Base-by-base conservation (phyloP, 768 basidiomycete genomes). In the Paxillus ammoniavirescens region DNA sequence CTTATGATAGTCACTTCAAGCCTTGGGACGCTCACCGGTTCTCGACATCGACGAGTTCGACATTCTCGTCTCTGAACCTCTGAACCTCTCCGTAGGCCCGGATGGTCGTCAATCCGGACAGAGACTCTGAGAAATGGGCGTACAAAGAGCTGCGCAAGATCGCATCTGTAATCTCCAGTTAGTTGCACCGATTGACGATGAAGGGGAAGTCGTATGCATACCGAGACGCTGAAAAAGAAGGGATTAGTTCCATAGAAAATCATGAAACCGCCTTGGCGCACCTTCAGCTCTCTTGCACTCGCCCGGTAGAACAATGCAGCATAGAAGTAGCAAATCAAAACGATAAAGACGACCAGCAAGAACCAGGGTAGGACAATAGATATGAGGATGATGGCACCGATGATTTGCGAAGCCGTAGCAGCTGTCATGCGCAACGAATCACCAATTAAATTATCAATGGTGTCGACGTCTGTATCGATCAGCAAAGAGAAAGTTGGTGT, bases 111-210 rank as follows among this genome's bases (percentile, higher is more conserved):
- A 96, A 70, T 15, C 95, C 95, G 10, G 87, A 86, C 10, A 97
- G 75, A 28, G 88, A 90, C 73, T 97, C 94, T 3, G 91, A 91
- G 71, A 97, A 97, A 65, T 95, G 93, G 0, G 92, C 86, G 66
- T 97, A 97, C 15, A 98, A 72, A 0, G 87, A 86, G 0, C 90
- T 89, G 23, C 93, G 84, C 28, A 97, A 69, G n/a, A 96, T 78
- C 23, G 91, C 84, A 73, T 96, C 92, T 83, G 56, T 23, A 33
- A 37, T 23, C 18, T 12, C 38, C 26, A 3, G 6, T 53, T 33
- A 60, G 42, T 9, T 47, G 12, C 5, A n/a, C 21, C 14, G 17
- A 14, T 0, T 14, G 4, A 58, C 30, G 53, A 43, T 8, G 21
- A n/a, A 6, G 8, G 15, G 13, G 12, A 42, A 40, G 35, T n/a